phyloP scores from a whole-genome alignment of 1,284 basidiomycete genomes.

The Ceratobasidium sp. region DNA sequence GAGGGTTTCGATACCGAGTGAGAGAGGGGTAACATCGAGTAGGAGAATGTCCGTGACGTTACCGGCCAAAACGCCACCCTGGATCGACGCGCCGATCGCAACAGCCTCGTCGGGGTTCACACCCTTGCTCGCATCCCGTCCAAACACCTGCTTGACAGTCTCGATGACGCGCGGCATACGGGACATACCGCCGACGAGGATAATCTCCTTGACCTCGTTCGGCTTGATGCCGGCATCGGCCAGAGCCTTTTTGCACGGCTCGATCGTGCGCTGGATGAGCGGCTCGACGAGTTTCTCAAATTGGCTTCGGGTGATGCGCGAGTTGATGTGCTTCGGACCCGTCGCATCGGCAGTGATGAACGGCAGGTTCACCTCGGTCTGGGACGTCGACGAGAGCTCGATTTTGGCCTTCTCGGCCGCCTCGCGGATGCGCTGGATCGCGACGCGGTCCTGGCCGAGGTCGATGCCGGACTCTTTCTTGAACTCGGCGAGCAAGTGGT shows the following conservation, averaged over 20 bases:
- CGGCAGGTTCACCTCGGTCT: conserved; percentile 96
- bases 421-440: conserved; percentile 99
- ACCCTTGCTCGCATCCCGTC: conserved; percentile 95
- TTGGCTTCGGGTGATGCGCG: conserved; percentile 86
- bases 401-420: conserved; percentile 99
- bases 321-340: conserved; percentile 97
- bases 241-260: conserved; percentile 98
- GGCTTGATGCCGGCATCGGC: conserved; percentile 92
- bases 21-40: conserved; percentile 94
- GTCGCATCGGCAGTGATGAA: conserved; percentile 96
- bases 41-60: conserved; percentile 97
- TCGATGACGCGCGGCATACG: conserved; percentile 97
- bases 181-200: conserved; percentile 97
- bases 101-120: conserved; percentile 98
- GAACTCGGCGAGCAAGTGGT: conserved; percentile 91
- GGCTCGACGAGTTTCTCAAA: conserved; percentile 88
- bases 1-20: conserved; percentile 95
- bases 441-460: conserved; percentile 89
- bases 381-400: conserved; percentile 90
- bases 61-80: conserved; percentile 95
- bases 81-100: conserved; percentile 91
- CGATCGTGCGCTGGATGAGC: conserved; percentile 89
- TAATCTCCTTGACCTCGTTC: conserved; percentile 93
- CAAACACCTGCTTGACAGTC: conserved; percentile 92
- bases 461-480: conserved; percentile 92